These are phyloP conservation scores for Pseudonectria foliicola DNA, from an alignment of 2,329 filamentous ascomycete genomes.

Conservation along the genomic window DNA sequence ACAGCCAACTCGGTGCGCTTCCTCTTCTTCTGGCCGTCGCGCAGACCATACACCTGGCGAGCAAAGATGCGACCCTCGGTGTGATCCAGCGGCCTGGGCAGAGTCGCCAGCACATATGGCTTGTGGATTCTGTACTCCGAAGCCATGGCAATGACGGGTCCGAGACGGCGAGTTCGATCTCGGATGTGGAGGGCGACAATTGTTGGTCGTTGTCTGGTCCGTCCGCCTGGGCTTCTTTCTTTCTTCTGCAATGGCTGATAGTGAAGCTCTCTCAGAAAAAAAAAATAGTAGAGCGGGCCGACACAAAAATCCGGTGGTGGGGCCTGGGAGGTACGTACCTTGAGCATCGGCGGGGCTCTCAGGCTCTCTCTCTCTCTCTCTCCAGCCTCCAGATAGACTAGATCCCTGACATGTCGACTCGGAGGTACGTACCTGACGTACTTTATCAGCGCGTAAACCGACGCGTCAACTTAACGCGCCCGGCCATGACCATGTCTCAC, in stretches of 20 bases:
- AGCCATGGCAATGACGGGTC: constrained; percentile 37
- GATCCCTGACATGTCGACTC: constrained; percentile 14
- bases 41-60: constrained; percentile 54
- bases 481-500: too few species aligned
- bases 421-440: too few species aligned
- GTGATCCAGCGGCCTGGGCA: constrained; percentile 51
- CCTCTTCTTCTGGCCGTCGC: constrained; percentile 50
- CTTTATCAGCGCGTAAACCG: too few species aligned
- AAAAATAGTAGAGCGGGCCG: constrained; percentile 28
- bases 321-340: constrained; percentile 6
- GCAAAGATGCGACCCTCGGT: constrained; percentile 46
- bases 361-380: too few species aligned
- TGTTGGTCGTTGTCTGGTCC: constrained; percentile 7
- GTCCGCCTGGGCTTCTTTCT: constrained; percentile 12
- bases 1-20: constrained; percentile 58
- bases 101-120: constrained; percentile 55
- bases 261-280: constrained; percentile 26
- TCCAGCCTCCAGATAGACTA: too few species aligned
- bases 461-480: too few species aligned
- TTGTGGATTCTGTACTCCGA: constrained; percentile 55
- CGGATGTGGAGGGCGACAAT: constrained; percentile 14
- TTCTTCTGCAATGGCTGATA: constrained; percentile 10
- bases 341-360: neutral
- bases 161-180: constrained; percentile 2
- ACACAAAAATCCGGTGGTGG: constrained; percentile 30